phyloP scores from a whole-genome alignment of 2,329 filamentous ascomycete species.

The Talaromyces atroroseus region DNA sequence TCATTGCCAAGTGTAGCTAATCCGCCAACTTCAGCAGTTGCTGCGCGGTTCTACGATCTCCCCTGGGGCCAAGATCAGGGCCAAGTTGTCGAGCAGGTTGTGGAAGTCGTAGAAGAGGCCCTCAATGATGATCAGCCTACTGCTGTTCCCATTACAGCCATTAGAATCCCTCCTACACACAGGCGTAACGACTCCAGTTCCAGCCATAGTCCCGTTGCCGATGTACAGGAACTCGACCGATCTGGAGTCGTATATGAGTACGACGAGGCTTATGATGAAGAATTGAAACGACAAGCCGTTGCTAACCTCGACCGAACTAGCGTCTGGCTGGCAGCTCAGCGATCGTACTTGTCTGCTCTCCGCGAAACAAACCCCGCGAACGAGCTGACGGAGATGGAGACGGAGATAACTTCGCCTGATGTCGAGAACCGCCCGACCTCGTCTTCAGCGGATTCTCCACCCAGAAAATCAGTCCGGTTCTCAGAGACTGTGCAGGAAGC shows the following conservation, averaged over 20 bases:
- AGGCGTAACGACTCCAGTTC: slow-evolving; percentile 21
- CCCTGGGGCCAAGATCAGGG: slow-evolving; percentile 60
- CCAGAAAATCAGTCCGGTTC: slow-evolving; percentile 29
- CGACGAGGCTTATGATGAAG: slow-evolving; percentile 67
- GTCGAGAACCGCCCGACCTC: slow-evolving; percentile 17
- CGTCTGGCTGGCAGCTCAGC: slow-evolving; percentile 79
- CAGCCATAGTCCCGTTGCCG: slow-evolving; percentile 26
- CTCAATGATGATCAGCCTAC: slow-evolving; percentile 29
- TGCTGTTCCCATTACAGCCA: slow-evolving; percentile 33
- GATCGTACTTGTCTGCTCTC: slow-evolving; percentile 66
- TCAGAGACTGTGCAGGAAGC: slow-evolving; percentile 32
- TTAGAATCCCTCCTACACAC: slow-evolving; percentile 41
- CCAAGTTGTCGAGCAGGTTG: slow-evolving; percentile 59
- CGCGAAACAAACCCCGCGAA: slow-evolving; percentile 51
- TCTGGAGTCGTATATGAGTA: slow-evolving; percentile 65
- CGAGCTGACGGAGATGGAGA: slow-evolving; percentile 28
- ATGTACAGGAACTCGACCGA: slow-evolving; percentile 50
- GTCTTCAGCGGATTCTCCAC: slow-evolving; percentile 19
- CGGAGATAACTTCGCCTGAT: slow-evolving; percentile 15
- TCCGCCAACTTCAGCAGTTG: slow-evolving; percentile 79
- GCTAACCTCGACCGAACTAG: slow-evolving; percentile 80
- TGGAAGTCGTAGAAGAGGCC: slow-evolving; percentile 51
- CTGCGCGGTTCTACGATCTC: slow-evolving; percentile 82
- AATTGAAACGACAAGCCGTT: slow-evolving; percentile 64
- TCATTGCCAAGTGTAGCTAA: slow-evolving; percentile 54